These are phyloP conservation scores for Sanguinoderma infundibulare DNA, from an alignment of 1,284 basidiomycete genomes.

Conservation along the genomic window DNA sequence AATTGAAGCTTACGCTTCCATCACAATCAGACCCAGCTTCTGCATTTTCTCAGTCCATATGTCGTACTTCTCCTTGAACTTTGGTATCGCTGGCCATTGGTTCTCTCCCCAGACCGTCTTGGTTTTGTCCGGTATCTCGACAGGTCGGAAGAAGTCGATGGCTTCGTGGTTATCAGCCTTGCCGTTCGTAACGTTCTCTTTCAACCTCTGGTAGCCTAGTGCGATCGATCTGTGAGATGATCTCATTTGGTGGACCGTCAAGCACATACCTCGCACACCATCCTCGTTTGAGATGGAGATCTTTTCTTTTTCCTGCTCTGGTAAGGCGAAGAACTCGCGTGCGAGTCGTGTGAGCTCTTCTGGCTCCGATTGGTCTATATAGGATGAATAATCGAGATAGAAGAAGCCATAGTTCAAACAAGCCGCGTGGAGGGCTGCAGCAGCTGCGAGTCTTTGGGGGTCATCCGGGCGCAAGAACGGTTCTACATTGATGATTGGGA, in stretches of 20 bases:
- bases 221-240: too few relatives aligned
- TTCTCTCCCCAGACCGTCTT: conserved; percentile 81
- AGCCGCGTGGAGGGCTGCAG: conserved; percentile 70
- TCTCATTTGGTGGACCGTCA: not conserved
- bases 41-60: conserved; percentile 86
- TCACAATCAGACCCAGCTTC: conserved; percentile 71
- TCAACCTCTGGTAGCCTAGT: conserved; percentile 65
- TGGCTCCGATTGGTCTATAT: conserved; percentile 60
- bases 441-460: conserved; percentile 48
- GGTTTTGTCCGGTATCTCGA: conserved; percentile 68
- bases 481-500: conserved; percentile 48
- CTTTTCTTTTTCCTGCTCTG: conserved; percentile 75
- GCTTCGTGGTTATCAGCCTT: conserved; percentile 87
- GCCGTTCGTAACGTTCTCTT: conserved; percentile 85
- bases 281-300: conserved; percentile 71
- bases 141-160: conserved; percentile 80
- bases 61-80: conserved; percentile 66
- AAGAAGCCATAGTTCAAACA: conserved; percentile 86
- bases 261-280: conserved; percentile 67
- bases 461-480: conserved; percentile 52
- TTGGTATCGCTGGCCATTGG: conserved; percentile 73
- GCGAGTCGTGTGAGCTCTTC: conserved; percentile 68
- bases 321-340: conserved; percentile 71
- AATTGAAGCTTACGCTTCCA: conserved; percentile 70
- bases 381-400: conserved; percentile 75